phyloP scores from a whole-genome alignment of 768 basidiomycete species.

The Multifurca ochricompacta region DNA sequence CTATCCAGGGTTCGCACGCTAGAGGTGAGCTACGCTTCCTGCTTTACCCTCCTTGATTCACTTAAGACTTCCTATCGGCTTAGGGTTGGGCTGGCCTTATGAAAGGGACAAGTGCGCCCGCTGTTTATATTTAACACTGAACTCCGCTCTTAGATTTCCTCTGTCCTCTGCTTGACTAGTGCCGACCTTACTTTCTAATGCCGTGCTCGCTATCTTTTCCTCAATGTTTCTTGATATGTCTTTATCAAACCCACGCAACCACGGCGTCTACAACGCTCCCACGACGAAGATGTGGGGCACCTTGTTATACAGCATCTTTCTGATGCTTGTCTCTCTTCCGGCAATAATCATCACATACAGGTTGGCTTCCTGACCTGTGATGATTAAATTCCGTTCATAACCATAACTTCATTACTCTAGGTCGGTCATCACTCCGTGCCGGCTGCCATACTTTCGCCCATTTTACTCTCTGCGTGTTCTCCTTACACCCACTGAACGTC shows the following conservation, averaged over 20 bases:
- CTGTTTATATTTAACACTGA: background rate
- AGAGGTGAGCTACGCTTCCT: constrained; percentile 43
- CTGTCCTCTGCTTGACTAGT: constrained; percentile 30
- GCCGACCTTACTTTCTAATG: constrained; percentile 42
- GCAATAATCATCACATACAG: constrained; percentile 70
- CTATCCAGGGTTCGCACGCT: constrained; percentile 57
- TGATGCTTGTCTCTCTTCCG: constrained; percentile 61
- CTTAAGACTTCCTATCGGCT: constrained; percentile 12
- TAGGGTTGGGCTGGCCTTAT: constrained; percentile 68
- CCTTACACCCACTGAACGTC: constrained; percentile 74
- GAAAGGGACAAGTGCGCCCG: constrained; percentile 58
- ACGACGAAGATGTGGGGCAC: constrained; percentile 53
- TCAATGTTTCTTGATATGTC: constrained; percentile 50
- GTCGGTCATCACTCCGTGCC: constrained; percentile 77
- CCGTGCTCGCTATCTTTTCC: constrained; percentile 50
- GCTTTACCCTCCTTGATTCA: background rate
- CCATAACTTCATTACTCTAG: constrained; percentile 34
- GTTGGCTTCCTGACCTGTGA: constrained; percentile 33
- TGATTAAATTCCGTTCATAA: background rate
- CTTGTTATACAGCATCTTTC: constrained; percentile 53
- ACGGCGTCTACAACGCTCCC: constrained; percentile 59
- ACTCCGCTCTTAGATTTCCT: constrained; percentile 25
- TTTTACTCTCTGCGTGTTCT: constrained; percentile 57
- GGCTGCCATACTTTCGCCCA: constrained; percentile 54
- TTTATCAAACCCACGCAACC: constrained; percentile 38